Base-by-base conservation (phyloP, 495 filamentous ascomycete species). In the Rhypophila decipiens region DNA sequence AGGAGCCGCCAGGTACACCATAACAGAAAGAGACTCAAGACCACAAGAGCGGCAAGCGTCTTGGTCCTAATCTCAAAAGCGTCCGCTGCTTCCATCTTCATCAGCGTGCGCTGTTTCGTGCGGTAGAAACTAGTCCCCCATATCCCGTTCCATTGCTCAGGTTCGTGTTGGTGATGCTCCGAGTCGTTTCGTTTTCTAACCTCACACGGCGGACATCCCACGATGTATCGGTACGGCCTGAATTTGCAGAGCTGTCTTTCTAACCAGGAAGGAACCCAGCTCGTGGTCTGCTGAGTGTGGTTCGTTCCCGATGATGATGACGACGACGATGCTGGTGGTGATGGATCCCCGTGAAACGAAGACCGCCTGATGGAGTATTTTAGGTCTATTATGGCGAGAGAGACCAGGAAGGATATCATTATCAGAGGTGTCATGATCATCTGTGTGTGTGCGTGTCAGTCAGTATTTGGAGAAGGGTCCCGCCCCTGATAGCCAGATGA, bases 91-190 rank as follows among this genome's bases (percentile, higher is more conserved):
- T 77, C 74, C 63, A 68, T 67, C 57, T 60, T 66, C 62, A 77
- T 61, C 51, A 77, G 57, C 51, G 74, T 64, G 24, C 58, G 57
- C 55, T 79, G 76, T 47, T 75, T 71, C 33, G 66, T 70, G 59
- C 75, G 75, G 56, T 71, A 77, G 50, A 68, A 68, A 66, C 64
- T n/a, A n/a, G n/a, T n/a, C n/a, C n/a, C n/a, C n/a, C n/a, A n/a
- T n/a, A n/a, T n/a, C n/a, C n/a, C n/a, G n/a, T n/a, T n/a, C n/a
- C n/a, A n/a, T n/a, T n/a, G n/a, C n/a, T n/a, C n/a, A n/a, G n/a
- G n/a, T n/a, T n/a, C n/a, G n/a, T n/a, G n/a, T n/a, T n/a, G n/a
- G n/a, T n/a, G n/a, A n/a, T n/a, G n/a, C n/a, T n/a, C n/a, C n/a
- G n/a, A n/a, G n/a, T n/a, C n/a, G n/a, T n/a, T n/a, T n/a, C n/a